These are phyloP conservation scores for Cladosporium sp. DNA, from an alignment of 2,329 filamentous ascomycete genomes.

Conservation along the genomic window DNA sequence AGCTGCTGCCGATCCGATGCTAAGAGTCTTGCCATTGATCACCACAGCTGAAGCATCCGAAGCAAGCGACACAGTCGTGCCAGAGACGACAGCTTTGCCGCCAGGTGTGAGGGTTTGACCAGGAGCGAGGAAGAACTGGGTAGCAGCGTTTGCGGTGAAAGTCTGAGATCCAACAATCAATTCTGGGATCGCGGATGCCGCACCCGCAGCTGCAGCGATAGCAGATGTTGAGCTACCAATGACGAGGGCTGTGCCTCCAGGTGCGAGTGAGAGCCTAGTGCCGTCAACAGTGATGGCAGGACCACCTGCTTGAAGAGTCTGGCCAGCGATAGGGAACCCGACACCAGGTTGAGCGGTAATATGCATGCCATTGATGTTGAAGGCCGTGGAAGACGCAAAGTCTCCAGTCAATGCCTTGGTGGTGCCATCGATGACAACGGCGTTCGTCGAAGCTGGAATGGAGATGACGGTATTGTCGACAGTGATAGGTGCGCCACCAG, in stretches of 20 bases:
- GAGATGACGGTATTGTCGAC: slow-evolving; percentile 19
- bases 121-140: slow-evolving; percentile 40
- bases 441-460: slow-evolving; percentile 12
- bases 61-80: slow-evolving; percentile 38
- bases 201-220: slow-evolving; percentile 13
- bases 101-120: slow-evolving; percentile 35
- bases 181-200: slow-evolving; percentile 27
- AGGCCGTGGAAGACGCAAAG: slow-evolving; percentile 12
- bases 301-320: slow-evolving; percentile 34
- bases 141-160: slow-evolving; percentile 43
- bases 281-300: slow-evolving; percentile 34
- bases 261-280: slow-evolving; percentile 28
- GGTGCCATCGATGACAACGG: slow-evolving; percentile 20
- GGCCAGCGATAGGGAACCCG: slow-evolving; percentile 30
- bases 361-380: slow-evolving; percentile 28
- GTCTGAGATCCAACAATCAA: slow-evolving; percentile 38
- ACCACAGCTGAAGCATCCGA: slow-evolving; percentile 37
- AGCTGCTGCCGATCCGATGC: slow-evolving; percentile 32
- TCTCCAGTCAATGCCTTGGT: slow-evolving; percentile 11
- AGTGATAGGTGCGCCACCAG: slow-evolving; percentile 27
- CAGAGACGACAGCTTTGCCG: slow-evolving; percentile 35
- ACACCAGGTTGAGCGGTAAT: slow-evolving; percentile 20
- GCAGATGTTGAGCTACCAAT: slow-evolving; percentile 28
- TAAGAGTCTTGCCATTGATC: slow-evolving; percentile 36
- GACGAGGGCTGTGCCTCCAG: slow-evolving; percentile 35